Percentiles rank a stretch among this genome's conserved stretches.
Conservation (phyloP, 495 filamentous ascomycete genomes). For the Clavariopsis aquatica region DNA sequence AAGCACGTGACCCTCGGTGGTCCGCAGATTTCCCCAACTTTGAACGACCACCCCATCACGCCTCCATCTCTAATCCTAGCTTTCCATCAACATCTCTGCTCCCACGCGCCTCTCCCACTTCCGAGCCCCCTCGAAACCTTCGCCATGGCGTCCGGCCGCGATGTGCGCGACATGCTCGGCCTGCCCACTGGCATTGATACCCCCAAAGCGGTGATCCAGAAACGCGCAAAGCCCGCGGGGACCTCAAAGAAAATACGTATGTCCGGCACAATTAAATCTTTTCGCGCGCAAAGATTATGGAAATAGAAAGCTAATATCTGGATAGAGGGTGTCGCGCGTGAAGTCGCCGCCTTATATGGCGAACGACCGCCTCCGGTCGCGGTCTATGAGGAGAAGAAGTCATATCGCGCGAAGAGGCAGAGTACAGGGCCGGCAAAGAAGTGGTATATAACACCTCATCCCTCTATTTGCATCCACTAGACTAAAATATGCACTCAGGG, state of each 20-base stretch:
- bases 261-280: slow-evolving; percentile 37
- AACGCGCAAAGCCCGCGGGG: slow-evolving; percentile 32
- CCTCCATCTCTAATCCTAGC: slow-evolving; percentile 9
- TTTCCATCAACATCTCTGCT: slow-evolving; percentile 13
- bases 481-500: slow-evolving; percentile 46
- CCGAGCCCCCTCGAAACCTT: neutral
- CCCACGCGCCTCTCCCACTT: neutral
- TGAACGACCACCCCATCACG: neutral
- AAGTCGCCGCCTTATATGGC: slow-evolving; percentile 65
- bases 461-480: too few species aligned
- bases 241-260: slow-evolving; percentile 30
- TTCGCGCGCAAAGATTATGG: neutral
- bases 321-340: slow-evolving; percentile 72
- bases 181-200: slow-evolving; percentile 25
- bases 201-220: slow-evolving; percentile 22
- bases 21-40: neutral
- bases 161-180: slow-evolving; percentile 43
- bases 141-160: slow-evolving; percentile 41
- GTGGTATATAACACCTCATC: slow-evolving; percentile 4
- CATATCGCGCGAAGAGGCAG: slow-evolving; percentile 55
- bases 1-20: too few species aligned
- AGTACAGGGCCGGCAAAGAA: slow-evolving; percentile 26
- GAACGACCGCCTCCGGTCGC: slow-evolving; percentile 70
- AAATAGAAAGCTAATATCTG: slow-evolving; percentile 10
- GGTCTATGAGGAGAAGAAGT: slow-evolving; percentile 60